A percentile compares a stretch with the other conserved stretches of the same genome.
Evolutionary conservation across 768 basidiomycete species (phyloP).

Genomic region (Neoboletus brunneissimus): DNA sequence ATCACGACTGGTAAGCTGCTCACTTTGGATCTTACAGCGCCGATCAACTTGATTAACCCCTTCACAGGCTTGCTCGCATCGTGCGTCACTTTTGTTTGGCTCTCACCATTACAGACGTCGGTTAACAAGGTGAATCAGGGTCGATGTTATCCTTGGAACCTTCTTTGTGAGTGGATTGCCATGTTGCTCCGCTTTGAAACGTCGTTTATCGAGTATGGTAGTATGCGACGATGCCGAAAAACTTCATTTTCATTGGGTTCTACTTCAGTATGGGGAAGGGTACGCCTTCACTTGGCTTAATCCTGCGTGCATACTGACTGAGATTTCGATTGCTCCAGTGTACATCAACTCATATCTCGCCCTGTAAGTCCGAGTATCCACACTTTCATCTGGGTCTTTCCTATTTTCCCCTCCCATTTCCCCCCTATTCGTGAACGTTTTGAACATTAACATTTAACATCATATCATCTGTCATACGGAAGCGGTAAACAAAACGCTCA

Average conservation of each 20-base stretch:
- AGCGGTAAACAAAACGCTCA: not conserved
- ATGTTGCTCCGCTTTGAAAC: no score
- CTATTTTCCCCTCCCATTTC: not conserved
- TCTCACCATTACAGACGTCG: not conserved
- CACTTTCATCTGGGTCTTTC: not conserved
- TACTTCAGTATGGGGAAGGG: constrained; percentile 52
- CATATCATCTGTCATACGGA: not conserved
- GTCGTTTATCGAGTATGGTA: constrained; percentile 4
- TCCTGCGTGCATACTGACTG: not conserved
- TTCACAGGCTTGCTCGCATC: constrained; percentile 37
- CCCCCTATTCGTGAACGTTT: not conserved
- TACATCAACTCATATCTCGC: constrained; percentile 57
- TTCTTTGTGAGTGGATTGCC: constrained; percentile 32
- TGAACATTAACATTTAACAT: not conserved
- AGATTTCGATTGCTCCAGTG: constrained; percentile 31
- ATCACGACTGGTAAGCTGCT: constrained; percentile 49
- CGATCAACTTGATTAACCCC: constrained; percentile 5
- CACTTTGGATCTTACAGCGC: constrained; percentile 12
- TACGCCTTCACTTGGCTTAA: constrained; percentile 26
- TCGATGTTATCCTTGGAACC: constrained; percentile 44
- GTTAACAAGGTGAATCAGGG: constrained; percentile 27
- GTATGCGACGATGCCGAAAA: constrained; percentile 49
- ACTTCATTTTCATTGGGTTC: constrained; percentile 51
- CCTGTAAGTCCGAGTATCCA: constrained; percentile 23
- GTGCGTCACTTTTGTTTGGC: constrained; percentile 30